A percentile compares a stretch with the other conserved stretches of the same genome.
Evolutionary conservation across 345 rosid genomes (phyloP).

Genomic region (Mallotus nudiflorus): DNA sequence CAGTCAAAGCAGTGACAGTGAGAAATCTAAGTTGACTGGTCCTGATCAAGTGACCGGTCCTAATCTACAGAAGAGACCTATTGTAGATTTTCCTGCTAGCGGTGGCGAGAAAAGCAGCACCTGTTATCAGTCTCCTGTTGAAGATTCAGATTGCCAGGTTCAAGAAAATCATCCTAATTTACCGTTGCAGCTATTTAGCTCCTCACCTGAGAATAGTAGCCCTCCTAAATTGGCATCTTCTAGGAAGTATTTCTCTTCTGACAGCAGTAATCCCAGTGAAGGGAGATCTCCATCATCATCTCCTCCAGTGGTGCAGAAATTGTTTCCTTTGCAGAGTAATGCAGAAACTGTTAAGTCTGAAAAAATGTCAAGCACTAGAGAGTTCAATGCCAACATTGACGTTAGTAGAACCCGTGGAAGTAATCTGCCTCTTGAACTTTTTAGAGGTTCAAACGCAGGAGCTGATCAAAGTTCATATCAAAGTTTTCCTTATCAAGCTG

Average conservation of each 20-base stretch:
- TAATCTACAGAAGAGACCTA: constrained; percentile 41
- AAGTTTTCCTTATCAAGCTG: constrained; percentile 57
- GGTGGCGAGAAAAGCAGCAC: constrained; percentile 71
- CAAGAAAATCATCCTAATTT: constrained; percentile 58
- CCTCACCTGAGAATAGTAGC: constrained; percentile 68
- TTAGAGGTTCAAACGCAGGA: constrained; percentile 52
- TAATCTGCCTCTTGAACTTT: constrained; percentile 67
- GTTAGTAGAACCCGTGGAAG: constrained; percentile 38
- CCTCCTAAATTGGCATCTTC: constrained; percentile 68
- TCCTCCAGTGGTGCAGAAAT: constrained; percentile 67
- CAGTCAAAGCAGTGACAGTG: constrained; percentile 60
- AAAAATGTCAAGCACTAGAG: constrained; percentile 40
- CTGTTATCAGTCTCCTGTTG: constrained; percentile 66
- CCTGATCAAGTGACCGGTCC: constrained; percentile 41
- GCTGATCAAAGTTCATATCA: constrained; percentile 44
- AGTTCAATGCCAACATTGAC: constrained; percentile 42
- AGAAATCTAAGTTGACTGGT: constrained; percentile 49
- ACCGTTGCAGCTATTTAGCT: constrained; percentile 74
- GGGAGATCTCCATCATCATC: constrained; percentile 70
- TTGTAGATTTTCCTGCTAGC: constrained; percentile 43
- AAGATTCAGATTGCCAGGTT: constrained; percentile 68
- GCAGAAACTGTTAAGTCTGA: constrained; percentile 55
- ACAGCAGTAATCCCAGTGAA: constrained; percentile 78
- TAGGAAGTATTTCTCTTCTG: constrained; percentile 84
- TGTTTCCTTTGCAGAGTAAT: constrained; percentile 72